These are phyloP conservation scores for Fusarium citri DNA, from an alignment of 2,329 filamentous ascomycete genomes.

Conservation along the genomic window DNA sequence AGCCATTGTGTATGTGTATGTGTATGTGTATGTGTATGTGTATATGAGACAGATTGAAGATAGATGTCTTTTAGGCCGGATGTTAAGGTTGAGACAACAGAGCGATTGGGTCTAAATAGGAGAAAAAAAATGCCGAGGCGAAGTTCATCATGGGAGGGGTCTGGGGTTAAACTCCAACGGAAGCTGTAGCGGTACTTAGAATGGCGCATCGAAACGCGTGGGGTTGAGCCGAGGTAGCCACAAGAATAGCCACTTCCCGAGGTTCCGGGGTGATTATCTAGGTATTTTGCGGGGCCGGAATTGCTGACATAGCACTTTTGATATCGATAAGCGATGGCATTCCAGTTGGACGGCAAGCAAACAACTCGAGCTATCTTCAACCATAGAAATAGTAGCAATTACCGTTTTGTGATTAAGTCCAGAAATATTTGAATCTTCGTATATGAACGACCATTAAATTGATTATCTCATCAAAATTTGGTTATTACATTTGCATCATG, in stretches of 20 bases:
- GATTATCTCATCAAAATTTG: not conserved
- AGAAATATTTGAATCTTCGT: too few relatives aligned
- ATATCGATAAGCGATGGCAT: conserved; percentile 1
- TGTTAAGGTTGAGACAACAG: conserved; percentile 1
- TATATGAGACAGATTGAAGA: not conserved
- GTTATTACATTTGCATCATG: not conserved
- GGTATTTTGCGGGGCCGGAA: not conserved
- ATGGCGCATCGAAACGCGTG: conserved; percentile 35
- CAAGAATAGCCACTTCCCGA: conserved; percentile 36
- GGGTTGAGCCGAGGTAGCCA: conserved; percentile 49
- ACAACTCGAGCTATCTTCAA: not conserved
- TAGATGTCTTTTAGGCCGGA: not conserved
- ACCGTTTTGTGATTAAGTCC: not conserved
- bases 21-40: not conserved
- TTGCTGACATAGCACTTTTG: conserved; percentile 4
- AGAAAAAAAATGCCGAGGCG: conserved; percentile 34
- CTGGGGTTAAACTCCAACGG: conserved; percentile 31
- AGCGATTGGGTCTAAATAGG: conserved; percentile 26
- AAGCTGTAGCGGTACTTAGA: conserved; percentile 38
- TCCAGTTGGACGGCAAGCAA: not conserved
- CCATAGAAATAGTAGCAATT: too few relatives aligned
- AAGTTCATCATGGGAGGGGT: conserved; percentile 38
- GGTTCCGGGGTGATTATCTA: conserved; percentile 30
- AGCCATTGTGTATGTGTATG: conserved; percentile 70
- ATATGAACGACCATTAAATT: not conserved